Conservation (phyloP, 139 green algal species). For the Chlamydomonas sp. region DNA sequence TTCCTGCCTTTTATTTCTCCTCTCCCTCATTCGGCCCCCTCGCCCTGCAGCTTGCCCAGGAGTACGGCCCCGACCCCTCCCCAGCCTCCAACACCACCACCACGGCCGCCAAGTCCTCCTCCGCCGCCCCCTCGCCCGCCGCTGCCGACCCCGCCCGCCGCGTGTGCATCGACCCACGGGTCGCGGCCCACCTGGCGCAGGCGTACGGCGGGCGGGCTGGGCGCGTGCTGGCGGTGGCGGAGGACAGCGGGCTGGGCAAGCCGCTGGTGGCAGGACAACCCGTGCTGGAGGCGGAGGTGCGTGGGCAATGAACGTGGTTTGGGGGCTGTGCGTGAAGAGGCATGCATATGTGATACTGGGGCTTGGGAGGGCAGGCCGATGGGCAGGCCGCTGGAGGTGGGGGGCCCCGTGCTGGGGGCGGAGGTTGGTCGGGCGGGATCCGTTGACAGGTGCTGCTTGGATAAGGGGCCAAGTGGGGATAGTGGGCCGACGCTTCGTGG, state of each 20-base stretch:
- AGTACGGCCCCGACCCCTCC: not conserved
- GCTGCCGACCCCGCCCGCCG: not conserved
- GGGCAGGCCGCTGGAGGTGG: not conserved
- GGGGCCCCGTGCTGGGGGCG: not conserved
- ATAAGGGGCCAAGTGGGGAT: not conserved
- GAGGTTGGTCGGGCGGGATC: not conserved
- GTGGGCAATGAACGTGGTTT: not conserved
- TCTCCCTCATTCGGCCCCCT: not conserved
- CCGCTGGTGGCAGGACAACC: slow-evolving; percentile 89
- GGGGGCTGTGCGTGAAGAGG: no score
- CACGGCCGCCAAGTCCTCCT: not conserved
- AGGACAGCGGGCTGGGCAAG: slow-evolving; percentile 75
- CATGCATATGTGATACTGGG: not conserved
- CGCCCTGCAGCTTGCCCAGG: slow-evolving; percentile 38
- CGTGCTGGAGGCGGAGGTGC: slow-evolving; percentile 95
- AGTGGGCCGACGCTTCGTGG: not conserved
- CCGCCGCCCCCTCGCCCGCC: not conserved
- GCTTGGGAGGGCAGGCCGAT: not conserved
- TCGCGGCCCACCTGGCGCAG: slow-evolving; percentile 77
- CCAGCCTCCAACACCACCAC: not conserved
- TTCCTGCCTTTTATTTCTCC: not conserved
- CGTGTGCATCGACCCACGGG: slow-evolving; percentile 63
- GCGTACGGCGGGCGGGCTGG: slow-evolving; percentile 90
- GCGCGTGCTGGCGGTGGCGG: slow-evolving; percentile 78
- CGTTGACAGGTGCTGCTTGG: not conserved